These are phyloP conservation scores for Haplographium delicatum DNA, from an alignment of 495 filamentous ascomycete genomes.

Conservation along the genomic window DNA sequence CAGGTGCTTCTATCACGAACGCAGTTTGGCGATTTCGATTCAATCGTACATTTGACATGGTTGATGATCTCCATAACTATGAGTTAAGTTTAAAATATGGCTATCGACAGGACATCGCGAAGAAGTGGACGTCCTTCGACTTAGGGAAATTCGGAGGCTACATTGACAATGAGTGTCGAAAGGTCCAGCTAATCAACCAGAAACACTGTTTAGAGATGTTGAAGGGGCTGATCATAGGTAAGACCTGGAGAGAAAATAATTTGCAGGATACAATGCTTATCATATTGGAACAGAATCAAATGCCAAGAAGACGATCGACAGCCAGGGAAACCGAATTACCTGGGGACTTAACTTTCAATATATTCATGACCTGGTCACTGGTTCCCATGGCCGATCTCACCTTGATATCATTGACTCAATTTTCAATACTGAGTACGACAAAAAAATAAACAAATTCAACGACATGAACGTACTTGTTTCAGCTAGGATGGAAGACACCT, in stretches of 20 bases:
- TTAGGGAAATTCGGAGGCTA: not conserved
- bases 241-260: not conserved
- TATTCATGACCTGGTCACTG: slow-evolving; percentile 6
- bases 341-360: slow-evolving; percentile 9
- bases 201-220: slow-evolving; percentile 4
- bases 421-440: slow-evolving; percentile 13
- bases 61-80: not conserved
- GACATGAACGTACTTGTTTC: not conserved
- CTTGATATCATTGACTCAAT: slow-evolving; percentile 20
- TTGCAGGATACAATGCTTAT: not conserved
- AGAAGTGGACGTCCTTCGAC: slow-evolving; percentile 10
- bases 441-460: not conserved
- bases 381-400: not conserved
- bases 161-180: not conserved
- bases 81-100: slow-evolving; percentile 6
- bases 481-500: not conserved
- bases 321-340: not conserved
- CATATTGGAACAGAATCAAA: slow-evolving; percentile 13
- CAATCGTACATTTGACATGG: slow-evolving; percentile 8
- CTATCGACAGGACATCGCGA: not conserved
- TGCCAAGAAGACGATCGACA: not conserved
- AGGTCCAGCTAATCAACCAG: not conserved
- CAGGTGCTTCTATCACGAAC: not conserved
- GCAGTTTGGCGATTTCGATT: slow-evolving; percentile 19
- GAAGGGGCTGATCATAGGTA: slow-evolving; percentile 13